Base-by-base conservation (phyloP, 805 yeast species). In the Saccharomycopsis oosterbeekiorum region DNA sequence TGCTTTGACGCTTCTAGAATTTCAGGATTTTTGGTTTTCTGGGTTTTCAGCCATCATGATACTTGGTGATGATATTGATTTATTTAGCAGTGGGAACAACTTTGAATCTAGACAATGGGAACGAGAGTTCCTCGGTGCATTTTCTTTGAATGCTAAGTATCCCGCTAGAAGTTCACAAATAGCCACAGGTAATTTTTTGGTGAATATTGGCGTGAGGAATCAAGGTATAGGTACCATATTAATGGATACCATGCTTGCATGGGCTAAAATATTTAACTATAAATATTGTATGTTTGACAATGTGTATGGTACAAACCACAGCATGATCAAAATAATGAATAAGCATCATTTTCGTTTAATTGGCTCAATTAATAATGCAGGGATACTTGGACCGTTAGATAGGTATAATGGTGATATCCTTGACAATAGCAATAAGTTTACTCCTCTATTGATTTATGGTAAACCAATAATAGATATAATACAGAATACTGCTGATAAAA, bases 101-200 rank as follows among this genome's bases (percentile, higher is more conserved):
- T 51, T 50, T 17, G 66, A 67, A 36, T 62, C 65, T 57, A 58
- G 59, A 8, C 90, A 86, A 69, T 92, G 98, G 97, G 96, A 91
- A 63, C 89, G 88, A 67, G 92, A 87, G 70, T 93, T 97, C 70
- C 76, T 94, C 56, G 99, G 98, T 0, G 81, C 92, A 1, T 91
- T 93, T 69, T 85, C 80, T 70, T 79, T 93, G 64, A 87, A 87
- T 65, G 94, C 97, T 1, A 88, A 89, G 68, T 93, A 86, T 70
- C 97, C 97, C 0, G 98, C 98, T 1, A 77, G 98, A 55, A 86
- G 94, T 19, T 84, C 96, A 0, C 97, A 93, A 70, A 86, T 94
- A n/a, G 91, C 96, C 67, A 88, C 96, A 0, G 96, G 89, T 1
- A 86, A 86, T 21, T 88, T 93, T 67, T 75, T 93, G 41, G 98